phyloP scores from a whole-genome alignment of 805 yeast species.

The Barnettozyma botsteinii region DNA sequence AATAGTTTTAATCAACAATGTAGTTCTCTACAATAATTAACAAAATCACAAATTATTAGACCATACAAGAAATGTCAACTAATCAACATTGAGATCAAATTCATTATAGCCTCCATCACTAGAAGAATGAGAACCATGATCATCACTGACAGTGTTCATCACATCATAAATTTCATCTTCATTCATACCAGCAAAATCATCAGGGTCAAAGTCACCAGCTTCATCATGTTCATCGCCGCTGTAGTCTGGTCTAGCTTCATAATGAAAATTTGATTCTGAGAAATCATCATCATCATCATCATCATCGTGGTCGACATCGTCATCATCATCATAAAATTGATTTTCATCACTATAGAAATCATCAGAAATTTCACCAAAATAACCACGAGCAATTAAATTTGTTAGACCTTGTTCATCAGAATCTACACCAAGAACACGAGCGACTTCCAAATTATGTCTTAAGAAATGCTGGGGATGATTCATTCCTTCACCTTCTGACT shows the following conservation, averaged over 20 bases:
- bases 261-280: too few relatives aligned
- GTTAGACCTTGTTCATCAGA: too few relatives aligned
- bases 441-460: too few relatives aligned
- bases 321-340: background rate
- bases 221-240: background rate
- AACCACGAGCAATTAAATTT: too few relatives aligned
- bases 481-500: too few relatives aligned
- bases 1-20: constrained; percentile 7
- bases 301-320: background rate
- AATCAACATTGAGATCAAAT: background rate
- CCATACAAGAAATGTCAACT: too few relatives aligned
- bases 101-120: constrained; percentile 1
- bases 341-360: background rate
- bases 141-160: background rate
- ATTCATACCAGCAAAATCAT: background rate
- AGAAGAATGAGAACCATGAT: background rate
- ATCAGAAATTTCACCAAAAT: too few relatives aligned
- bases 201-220: background rate
- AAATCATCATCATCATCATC: constrained; percentile 1
- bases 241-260: too few relatives aligned
- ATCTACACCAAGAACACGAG: too few relatives aligned
- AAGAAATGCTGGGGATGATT: too few relatives aligned
- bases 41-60: too few relatives aligned
- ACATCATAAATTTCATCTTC: constrained; percentile 1
- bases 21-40: background rate